phyloP scores from a whole-genome alignment of 139 green algal species.

The Picochlorum sp. region DNA sequence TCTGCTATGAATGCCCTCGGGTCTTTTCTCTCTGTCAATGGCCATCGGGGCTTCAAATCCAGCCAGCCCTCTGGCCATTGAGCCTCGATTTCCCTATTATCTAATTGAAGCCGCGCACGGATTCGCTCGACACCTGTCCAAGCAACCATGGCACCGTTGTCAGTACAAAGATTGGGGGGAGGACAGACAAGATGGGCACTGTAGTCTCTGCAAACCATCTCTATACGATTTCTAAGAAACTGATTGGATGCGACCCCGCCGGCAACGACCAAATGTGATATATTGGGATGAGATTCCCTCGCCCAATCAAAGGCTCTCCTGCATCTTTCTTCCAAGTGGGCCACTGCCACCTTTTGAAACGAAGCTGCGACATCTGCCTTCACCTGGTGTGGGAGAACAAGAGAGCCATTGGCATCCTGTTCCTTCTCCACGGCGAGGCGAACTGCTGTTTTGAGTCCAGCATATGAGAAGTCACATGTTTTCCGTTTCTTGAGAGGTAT shows the following conservation, averaged over 20 bases:
- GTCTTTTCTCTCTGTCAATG: constrained; percentile 52
- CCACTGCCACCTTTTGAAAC: constrained; percentile 81
- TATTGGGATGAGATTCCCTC: constrained; percentile 27
- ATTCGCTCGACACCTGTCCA: constrained; percentile 85
- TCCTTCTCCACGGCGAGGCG: constrained; percentile 44
- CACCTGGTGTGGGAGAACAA: constrained; percentile 16
- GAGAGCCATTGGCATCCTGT: not conserved
- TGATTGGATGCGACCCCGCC: constrained; percentile 88
- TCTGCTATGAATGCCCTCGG: constrained; percentile 7
- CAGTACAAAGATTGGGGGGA: constrained; percentile 76
- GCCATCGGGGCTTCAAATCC: constrained; percentile 79
- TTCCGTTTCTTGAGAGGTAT: constrained; percentile 56
- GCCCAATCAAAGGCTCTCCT: constrained; percentile 46
- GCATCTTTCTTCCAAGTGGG: constrained; percentile 70
- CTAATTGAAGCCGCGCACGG: constrained; percentile 10
- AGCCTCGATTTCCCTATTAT: constrained; percentile 16
- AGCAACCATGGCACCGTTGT: constrained; percentile 98
- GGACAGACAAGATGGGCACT: constrained; percentile 66
- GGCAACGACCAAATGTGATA: constrained; percentile 72
- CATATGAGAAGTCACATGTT: constrained; percentile 92
- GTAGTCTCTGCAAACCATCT: constrained; percentile 31
- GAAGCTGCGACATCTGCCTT: constrained; percentile 83
- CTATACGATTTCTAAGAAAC: constrained; percentile 44
- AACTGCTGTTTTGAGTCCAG: constrained; percentile 89
- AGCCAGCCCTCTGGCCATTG: constrained; percentile 37